Evolutionary conservation across 345 rosid species (phyloP).

Genomic region (Eucalyptus paniculata): DNA sequence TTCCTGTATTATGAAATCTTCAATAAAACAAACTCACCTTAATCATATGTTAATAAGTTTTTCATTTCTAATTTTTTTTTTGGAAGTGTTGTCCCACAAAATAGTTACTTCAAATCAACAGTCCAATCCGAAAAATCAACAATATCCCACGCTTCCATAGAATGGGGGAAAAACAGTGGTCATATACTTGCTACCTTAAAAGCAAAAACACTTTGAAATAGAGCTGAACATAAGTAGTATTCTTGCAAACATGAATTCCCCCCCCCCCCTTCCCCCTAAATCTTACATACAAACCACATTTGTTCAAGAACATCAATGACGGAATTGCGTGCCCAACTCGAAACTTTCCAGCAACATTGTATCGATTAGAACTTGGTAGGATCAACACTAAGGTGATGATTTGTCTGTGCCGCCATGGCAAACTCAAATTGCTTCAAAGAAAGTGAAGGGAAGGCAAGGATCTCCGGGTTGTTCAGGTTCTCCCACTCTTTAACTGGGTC

Average conservation of each 20-base stretch:
- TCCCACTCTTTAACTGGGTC: constrained; percentile 14
- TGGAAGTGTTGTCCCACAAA: not conserved
- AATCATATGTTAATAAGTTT: not conserved
- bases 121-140: not conserved
- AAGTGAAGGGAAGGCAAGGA: constrained; percentile 3
- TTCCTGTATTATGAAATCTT: not conserved
- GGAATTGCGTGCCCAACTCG: not conserved
- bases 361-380: not conserved
- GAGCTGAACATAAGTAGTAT: not conserved
- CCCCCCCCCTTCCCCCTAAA: not conserved
- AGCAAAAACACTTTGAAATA: not conserved
- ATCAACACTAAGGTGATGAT: not conserved
- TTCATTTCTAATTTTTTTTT: not conserved
- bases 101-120: not conserved
- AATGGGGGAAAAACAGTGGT: not conserved
- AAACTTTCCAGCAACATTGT: not conserved
- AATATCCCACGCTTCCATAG: not conserved
- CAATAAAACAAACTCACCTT: not conserved
- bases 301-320: not conserved
- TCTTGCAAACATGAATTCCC: not conserved
- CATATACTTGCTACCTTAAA: not conserved
- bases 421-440: constrained; percentile 7
- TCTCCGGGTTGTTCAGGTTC: not conserved
- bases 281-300: not conserved
- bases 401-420: constrained; percentile 5